Evolutionary conservation across 495 filamentous ascomycete species (phyloP).

Genomic region (Podospora fimiseda): DNA sequence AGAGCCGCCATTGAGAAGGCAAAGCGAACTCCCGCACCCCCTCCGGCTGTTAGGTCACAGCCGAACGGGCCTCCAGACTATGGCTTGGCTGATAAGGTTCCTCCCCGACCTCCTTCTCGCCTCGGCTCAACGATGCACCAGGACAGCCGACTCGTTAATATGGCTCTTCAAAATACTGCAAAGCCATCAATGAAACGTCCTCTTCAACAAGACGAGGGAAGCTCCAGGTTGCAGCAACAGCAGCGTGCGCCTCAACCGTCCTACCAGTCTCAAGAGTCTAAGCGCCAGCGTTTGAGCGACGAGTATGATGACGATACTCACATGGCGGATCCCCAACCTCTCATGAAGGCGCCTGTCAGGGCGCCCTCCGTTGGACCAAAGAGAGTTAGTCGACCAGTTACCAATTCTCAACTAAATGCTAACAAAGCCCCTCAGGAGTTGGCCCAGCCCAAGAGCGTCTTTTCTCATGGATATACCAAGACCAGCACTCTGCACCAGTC

Average conservation of each 20-base stretch:
- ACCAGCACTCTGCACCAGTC: constrained; percentile 38
- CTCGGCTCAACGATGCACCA: constrained; percentile 36
- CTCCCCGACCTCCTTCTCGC: constrained; percentile 36
- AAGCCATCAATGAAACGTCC: constrained; percentile 45
- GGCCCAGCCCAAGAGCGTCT: constrained; percentile 52
- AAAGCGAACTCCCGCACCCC: constrained; percentile 48
- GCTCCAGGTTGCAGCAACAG: constrained; percentile 27
- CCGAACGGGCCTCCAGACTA: constrained; percentile 44
- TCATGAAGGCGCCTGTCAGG: constrained; percentile 74
- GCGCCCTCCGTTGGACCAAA: constrained; percentile 63
- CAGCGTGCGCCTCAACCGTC: constrained; percentile 35
- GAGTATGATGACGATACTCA: constrained; percentile 45
- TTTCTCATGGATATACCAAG: constrained; percentile 55
- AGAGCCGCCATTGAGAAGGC: constrained; percentile 69
- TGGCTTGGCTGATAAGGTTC: constrained; percentile 22
- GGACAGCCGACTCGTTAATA: constrained; percentile 41
- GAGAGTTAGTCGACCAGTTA: constrained; percentile 50
- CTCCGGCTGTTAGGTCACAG: constrained; percentile 44
- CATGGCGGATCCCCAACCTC: constrained; percentile 30
- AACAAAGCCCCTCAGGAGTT: constrained; percentile 43
- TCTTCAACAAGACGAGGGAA: constrained; percentile 49
- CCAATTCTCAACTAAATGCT: constrained; percentile 12
- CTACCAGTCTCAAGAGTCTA: constrained; percentile 48
- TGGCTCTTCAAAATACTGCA: constrained; percentile 32
- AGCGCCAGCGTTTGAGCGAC: constrained; percentile 54